Evolutionary conservation across 805 yeast species (phyloP).

Genomic region (Hanseniaspora jakobsenii): DNA sequence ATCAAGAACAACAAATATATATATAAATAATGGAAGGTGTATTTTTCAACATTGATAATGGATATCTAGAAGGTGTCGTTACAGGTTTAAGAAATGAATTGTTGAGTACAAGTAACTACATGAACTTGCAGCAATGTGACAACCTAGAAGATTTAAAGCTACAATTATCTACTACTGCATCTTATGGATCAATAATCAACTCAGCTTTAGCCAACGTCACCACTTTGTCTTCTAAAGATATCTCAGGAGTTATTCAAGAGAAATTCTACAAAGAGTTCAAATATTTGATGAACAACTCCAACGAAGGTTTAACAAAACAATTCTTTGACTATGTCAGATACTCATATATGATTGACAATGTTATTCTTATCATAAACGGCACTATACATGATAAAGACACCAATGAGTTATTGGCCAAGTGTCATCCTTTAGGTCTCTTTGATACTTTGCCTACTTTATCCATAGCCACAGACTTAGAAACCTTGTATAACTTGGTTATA

Average conservation of each 20-base stretch:
- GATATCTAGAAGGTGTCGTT: constrained; percentile 87
- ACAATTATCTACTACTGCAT: constrained; percentile 86
- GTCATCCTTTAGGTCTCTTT: constrained; percentile 97
- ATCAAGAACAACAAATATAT: too few relatives aligned
- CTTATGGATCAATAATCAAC: constrained; percentile 75
- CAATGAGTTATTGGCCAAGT: constrained; percentile 72
- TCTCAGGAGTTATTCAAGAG: constrained; percentile 45
- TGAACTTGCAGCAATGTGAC: constrained; percentile 92
- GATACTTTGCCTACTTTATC: constrained; percentile 91
- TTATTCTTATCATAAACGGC: constrained; percentile 90
- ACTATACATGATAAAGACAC: constrained; percentile 91
- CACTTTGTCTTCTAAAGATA: constrained; percentile 50
- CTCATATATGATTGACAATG: constrained; percentile 97
- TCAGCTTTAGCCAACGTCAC: constrained; percentile 66
- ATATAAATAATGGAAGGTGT: constrained; percentile 68
- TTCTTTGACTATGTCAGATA: constrained; percentile 88
- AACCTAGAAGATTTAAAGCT: constrained; percentile 84
- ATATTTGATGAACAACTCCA: constrained; percentile 72
- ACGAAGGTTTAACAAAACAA: constrained; percentile 55
- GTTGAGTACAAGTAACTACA: constrained; percentile 64
- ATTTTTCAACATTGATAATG: constrained; percentile 78
- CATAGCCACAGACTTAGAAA: constrained; percentile 88
- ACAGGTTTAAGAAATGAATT: constrained; percentile 88
- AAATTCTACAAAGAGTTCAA: constrained; percentile 75
- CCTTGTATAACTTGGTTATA: constrained; percentile 82